Base-by-base conservation (phyloP, 2,329 filamentous ascomycete genomes). In the Phaeosphaeriaceae sp. region DNA sequence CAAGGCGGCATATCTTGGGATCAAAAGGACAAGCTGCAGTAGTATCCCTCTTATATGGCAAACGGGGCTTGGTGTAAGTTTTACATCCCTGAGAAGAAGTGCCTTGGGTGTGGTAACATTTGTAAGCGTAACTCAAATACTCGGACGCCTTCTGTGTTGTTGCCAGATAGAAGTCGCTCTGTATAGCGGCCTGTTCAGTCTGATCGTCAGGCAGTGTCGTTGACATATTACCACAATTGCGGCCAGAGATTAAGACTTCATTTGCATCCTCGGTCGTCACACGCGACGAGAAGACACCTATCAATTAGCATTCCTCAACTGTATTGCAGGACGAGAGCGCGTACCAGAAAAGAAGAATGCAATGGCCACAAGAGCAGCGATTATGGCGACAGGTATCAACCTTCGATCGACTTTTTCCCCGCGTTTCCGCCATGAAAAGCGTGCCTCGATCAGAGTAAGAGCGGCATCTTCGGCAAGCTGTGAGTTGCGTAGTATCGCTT, bases 401-500 rank as follows among this genome's bases (percentile, higher is more conserved):
- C 49, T 33, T 15, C 54, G 36, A 50, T 51, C 33, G 9, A 24
- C 11, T 7, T 66, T 68, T 48, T 66, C 69, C 7, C 44, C 36
- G 9, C 50, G 46, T n/a, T 51, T 58, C 7, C 61, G 54, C 69
- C 69, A 70, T 11, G 57, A 53, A 41, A 50, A n/a, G n/a, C 50
- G 13, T 3, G 21, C 21, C 4, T 55, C 40, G 0, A 48, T 11
- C 2, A 67, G 20, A 2, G 62, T 58, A 13, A 53, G 24, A 17
- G 58, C 47, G 7, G 57, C 64, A 47, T 54, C 62, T 15, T 27
- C 53, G 11, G 65, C 54, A 10, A 57, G 51, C 5, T 58, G n/a
- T 1, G 65, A 63, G 36, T 79, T 79, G 1, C 75, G 65, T 1
- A 78, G 58, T 4, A 77, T 65, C 0, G 73, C 64, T 53, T 78